phyloP scores from a whole-genome alignment of 1,139 yeast species.

The Lodderomyces theae region DNA sequence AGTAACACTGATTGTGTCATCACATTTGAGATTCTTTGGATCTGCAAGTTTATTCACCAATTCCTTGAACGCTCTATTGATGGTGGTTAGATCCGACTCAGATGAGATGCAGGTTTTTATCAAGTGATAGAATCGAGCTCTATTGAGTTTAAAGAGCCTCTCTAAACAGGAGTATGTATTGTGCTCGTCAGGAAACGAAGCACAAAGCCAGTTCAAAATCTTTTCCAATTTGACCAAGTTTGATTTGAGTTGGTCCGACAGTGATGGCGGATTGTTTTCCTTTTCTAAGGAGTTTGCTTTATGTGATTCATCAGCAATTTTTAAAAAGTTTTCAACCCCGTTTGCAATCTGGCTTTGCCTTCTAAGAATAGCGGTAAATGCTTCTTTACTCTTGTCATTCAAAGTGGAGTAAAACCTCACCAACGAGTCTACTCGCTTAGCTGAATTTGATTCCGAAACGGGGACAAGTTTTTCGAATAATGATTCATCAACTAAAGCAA shows the following conservation, averaged over 20 bases:
- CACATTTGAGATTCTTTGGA: constrained; percentile 43
- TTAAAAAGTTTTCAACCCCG: constrained; percentile 36
- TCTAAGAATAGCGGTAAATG: constrained; percentile 66
- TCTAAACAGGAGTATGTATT: constrained; percentile 50
- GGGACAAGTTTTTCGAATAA: constrained; percentile 65
- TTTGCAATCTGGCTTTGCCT: constrained; percentile 62
- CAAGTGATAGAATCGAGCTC: constrained; percentile 55
- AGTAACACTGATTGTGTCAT: constrained; percentile 34
- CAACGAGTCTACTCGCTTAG: constrained; percentile 51
- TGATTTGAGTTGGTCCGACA: constrained; percentile 19
- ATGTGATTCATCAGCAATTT: constrained; percentile 31
- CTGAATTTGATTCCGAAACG: constrained; percentile 41
- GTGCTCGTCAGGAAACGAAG: constrained; percentile 52
- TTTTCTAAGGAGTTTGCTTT: constrained; percentile 36
- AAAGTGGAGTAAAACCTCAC: constrained; percentile 48
- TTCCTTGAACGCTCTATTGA: constrained; percentile 62
- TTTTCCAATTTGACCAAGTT: constrained; percentile 45
- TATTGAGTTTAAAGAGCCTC: constrained; percentile 51
- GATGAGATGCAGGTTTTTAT: constrained; percentile 53
- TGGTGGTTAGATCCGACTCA: constrained; percentile 59
- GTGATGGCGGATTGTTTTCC: constrained; percentile 29
- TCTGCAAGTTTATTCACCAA: constrained; percentile 53
- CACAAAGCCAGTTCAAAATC: constrained; percentile 63
- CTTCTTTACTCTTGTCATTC: constrained; percentile 56
- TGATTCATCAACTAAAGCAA: constrained; percentile 62